These are phyloP conservation scores for Emergomyces orientalis DNA, from an alignment of 2,329 filamentous ascomycete genomes.

Conservation along the genomic window DNA sequence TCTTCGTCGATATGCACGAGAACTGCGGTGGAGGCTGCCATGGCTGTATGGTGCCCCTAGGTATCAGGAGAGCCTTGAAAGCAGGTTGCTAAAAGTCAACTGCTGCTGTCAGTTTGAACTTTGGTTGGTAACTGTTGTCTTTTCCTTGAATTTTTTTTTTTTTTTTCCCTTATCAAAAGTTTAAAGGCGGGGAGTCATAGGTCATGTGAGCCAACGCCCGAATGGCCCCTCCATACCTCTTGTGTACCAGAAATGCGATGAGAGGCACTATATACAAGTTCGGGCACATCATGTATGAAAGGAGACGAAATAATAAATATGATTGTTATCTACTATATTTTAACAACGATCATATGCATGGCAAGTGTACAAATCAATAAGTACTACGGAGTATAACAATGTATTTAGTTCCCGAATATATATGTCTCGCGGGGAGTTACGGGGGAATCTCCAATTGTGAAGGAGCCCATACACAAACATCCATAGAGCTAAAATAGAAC, in stretches of 20 bases:
- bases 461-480: not conserved
- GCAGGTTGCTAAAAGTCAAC: not conserved
- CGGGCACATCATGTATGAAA: not conserved
- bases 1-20: constrained; percentile 73
- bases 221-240: not conserved
- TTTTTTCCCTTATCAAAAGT: not conserved
- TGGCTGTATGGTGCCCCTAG: constrained; percentile 3
- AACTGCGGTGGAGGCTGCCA: constrained; percentile 19
- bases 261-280: no score
- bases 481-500: not conserved
- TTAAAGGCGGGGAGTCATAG: not conserved
- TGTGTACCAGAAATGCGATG: not conserved
- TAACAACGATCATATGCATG: not conserved
- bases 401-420: not conserved
- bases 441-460: not conserved
- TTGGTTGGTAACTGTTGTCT: not conserved
- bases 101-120: not conserved
- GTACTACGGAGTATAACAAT: not conserved
- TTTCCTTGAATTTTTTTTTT: not conserved
- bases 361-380: not conserved
- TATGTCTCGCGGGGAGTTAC: not conserved
- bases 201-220: constrained; percentile 6
- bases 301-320: not conserved
- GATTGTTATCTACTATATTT: not conserved
- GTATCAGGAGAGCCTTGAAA: not conserved